These are phyloP conservation scores for Allium fistulosum DNA, from an alignment of 106 monocot genomes.

Conservation along the genomic window DNA sequence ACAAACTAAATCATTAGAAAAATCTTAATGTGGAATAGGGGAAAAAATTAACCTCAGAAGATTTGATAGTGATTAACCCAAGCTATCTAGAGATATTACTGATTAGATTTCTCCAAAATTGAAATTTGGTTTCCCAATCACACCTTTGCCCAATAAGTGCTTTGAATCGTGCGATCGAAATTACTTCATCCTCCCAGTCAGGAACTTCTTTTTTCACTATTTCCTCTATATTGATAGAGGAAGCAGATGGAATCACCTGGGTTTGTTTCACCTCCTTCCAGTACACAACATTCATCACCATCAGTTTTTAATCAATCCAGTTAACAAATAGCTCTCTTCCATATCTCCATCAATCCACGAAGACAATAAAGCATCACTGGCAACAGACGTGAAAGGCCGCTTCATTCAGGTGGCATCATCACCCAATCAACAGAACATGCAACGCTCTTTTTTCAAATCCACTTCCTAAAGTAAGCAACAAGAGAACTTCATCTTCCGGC, in stretches of 20 bases:
- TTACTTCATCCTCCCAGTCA: slow-evolving; percentile 84
- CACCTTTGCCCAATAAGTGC: slow-evolving; percentile 78
- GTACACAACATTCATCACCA: too few species aligned
- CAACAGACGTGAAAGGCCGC: too few species aligned
- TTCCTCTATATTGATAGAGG: slow-evolving; percentile 20
- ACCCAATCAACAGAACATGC: too few species aligned
- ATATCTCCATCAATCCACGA: too few species aligned
- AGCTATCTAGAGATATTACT: slow-evolving; percentile 60
- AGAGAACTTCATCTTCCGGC: too few species aligned
- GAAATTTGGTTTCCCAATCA: slow-evolving; percentile 68
- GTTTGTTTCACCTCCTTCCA: neutral
- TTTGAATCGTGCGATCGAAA: slow-evolving; percentile 56
- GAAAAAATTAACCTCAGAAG: slow-evolving; percentile 38
- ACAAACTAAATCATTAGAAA: neutral
- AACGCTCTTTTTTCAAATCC: too few species aligned
- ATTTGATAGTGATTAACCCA: slow-evolving; percentile 28
- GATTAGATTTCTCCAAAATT: slow-evolving; percentile 87
- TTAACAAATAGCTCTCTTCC: too few species aligned
- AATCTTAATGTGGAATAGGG: neutral
- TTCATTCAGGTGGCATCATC: too few species aligned
- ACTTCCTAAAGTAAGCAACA: too few species aligned
- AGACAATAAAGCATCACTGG: too few species aligned
- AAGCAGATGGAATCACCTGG: neutral
- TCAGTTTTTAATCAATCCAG: too few species aligned
- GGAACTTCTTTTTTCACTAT: slow-evolving; percentile 50